phyloP scores from a whole-genome alignment of 1,284 basidiomycete genomes.

The Marasmius tenuissimus region DNA sequence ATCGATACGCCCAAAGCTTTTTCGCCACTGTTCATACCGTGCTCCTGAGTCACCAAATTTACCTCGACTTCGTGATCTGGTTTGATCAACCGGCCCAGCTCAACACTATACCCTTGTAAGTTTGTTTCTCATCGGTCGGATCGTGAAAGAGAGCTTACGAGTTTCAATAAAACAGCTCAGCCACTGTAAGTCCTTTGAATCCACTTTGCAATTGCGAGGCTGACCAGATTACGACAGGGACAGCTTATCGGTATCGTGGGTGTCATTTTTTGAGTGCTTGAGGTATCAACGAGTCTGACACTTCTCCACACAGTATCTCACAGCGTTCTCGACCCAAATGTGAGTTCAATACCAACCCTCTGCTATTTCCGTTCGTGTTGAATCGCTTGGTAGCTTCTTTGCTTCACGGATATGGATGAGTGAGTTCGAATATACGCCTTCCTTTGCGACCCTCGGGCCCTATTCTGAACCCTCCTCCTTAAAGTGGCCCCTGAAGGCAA shows the following conservation, averaged over 20 bases:
- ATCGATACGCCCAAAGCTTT: background rate
- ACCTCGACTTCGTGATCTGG: background rate
- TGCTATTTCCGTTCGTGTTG: background rate
- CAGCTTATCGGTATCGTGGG: background rate
- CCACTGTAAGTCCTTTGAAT: background rate
- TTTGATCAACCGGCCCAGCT: background rate
- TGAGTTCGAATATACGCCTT: background rate
- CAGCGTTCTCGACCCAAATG: background rate
- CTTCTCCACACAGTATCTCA: background rate
- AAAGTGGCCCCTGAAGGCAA: background rate
- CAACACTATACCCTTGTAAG: background rate
- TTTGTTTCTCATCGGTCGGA: background rate
- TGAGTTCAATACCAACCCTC: background rate
- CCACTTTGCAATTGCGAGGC: background rate
- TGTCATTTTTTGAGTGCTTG: background rate
- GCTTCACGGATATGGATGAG: background rate
- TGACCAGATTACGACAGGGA: background rate
- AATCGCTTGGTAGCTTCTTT: background rate
- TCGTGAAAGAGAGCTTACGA: background rate
- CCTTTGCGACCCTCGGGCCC: background rate
- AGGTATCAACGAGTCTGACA: background rate
- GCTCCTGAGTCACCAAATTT: background rate
- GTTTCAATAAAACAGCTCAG: background rate
- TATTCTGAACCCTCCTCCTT: background rate
- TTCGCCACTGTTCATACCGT: background rate